Evolutionary conservation across 345 rosid genomes (phyloP).

Genomic region (Cochlearia excelsa): DNA sequence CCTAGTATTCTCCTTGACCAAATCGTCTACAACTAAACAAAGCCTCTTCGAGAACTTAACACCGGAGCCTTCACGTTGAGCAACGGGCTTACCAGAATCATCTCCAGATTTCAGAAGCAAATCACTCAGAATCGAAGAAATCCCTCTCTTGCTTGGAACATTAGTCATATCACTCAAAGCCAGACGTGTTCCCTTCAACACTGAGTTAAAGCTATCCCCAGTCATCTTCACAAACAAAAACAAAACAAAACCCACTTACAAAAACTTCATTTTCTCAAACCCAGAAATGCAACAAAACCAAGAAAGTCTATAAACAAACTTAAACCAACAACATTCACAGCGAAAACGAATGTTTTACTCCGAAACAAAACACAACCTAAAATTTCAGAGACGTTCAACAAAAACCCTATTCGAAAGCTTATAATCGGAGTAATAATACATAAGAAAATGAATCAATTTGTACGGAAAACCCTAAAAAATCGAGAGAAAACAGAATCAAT

Average conservation of each 20-base stretch:
- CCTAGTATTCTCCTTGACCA: constrained; percentile 43
- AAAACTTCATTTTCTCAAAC: background rate
- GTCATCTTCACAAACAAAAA: constrained; percentile 37
- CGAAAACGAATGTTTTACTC: background rate
- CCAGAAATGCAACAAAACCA: background rate
- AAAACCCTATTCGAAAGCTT: constrained; percentile 2
- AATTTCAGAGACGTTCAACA: background rate
- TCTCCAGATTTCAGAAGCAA: constrained; percentile 43
- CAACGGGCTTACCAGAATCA: constrained; percentile 29
- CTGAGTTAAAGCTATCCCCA: constrained; percentile 46
- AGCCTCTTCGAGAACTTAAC: constrained; percentile 41
- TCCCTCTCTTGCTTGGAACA: constrained; percentile 49
- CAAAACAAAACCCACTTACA: background rate
- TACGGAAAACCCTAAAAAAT: constrained; percentile 16
- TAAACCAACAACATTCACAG: background rate
- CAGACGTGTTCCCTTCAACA: constrained; percentile 33
- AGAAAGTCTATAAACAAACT: no score
- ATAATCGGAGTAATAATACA: background rate
- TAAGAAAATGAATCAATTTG: constrained; percentile 16
- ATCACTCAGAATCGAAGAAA: constrained; percentile 43
- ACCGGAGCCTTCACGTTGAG: constrained; percentile 27
- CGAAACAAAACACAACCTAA: background rate
- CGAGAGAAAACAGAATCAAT: background rate
- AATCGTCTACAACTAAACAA: constrained; percentile 52
- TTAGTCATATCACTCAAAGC: constrained; percentile 64